A percentile compares a stretch with the other conserved stretches of the same genome.
These are phyloP conservation scores for Saccharum spontaneum DNA, from an alignment of 176 grass and related monocot genomes.

Conservation along the genomic window DNA sequence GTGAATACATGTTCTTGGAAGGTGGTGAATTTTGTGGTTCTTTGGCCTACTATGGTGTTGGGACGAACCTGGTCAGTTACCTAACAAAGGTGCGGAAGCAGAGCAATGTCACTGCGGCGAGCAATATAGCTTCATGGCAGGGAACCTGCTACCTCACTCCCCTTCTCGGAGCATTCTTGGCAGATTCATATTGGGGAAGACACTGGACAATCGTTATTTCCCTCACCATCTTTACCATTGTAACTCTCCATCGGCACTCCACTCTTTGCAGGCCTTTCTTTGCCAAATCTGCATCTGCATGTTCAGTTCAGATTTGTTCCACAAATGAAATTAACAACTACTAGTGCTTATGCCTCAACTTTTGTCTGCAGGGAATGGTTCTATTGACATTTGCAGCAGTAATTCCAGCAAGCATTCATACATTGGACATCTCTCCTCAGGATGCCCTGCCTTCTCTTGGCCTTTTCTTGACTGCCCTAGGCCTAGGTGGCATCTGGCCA, in stretches of 20 bases:
- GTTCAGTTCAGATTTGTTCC: not conserved
- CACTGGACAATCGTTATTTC: slow-evolving; percentile 53
- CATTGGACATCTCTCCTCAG: not conserved
- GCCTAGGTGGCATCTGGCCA: slow-evolving; percentile 60
- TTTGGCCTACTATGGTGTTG: slow-evolving; percentile 58
- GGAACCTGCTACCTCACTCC: slow-evolving; percentile 66
- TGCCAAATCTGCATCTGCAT: not conserved
- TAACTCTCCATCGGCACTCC: not conserved
- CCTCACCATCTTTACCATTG: slow-evolving; percentile 40
- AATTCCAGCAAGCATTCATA: not conserved
- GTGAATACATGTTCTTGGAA: not conserved
- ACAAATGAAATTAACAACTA: not conserved
- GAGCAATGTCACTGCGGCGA: slow-evolving; percentile 55
- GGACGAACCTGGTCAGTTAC: slow-evolving; percentile 66
- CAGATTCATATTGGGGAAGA: slow-evolving; percentile 73
- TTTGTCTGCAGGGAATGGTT: slow-evolving; percentile 32
- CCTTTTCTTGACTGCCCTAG: slow-evolving; percentile 59
- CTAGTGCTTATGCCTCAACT: not conserved
- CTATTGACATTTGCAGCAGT: slow-evolving; percentile 41
- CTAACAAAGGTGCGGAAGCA: slow-evolving; percentile 49
- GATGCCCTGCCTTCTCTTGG: slow-evolving; percentile 46
- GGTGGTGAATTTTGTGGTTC: slow-evolving; percentile 57
- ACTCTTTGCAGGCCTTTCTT: not conserved
- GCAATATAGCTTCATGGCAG: slow-evolving; percentile 60
- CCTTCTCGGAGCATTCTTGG: slow-evolving; percentile 62